phyloP scores from a whole-genome alignment of 1,284 basidiomycete species.

The Ganoderma boninense region DNA sequence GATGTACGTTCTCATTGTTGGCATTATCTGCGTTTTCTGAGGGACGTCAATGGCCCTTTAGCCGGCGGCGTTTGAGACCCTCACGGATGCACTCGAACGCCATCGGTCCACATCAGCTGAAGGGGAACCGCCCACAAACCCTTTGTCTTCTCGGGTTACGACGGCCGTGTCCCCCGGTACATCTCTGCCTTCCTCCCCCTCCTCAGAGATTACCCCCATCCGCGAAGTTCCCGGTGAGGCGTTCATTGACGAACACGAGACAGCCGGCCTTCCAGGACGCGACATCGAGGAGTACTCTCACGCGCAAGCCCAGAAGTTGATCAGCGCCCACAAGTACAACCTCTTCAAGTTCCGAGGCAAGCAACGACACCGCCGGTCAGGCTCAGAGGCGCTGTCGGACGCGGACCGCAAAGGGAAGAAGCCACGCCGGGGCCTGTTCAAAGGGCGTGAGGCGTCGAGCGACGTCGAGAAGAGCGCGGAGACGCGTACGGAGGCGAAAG shows the following conservation, averaged over 20 bases:
- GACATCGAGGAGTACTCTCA: slow-evolving; percentile 43
- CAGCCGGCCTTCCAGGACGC: slow-evolving; percentile 43
- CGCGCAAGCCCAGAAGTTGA: slow-evolving; percentile 30
- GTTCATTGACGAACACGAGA: slow-evolving; percentile 44
- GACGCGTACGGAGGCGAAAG: slow-evolving; percentile 29
- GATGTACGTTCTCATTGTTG: slow-evolving; percentile 48
- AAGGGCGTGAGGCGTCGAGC: slow-evolving; percentile 32
- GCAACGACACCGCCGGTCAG: slow-evolving; percentile 15
- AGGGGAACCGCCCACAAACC: slow-evolving; percentile 7
- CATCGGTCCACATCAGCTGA: slow-evolving; percentile 41
- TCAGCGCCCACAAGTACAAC: slow-evolving; percentile 38
- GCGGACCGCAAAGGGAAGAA: slow-evolving; percentile 17
- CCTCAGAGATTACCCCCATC: slow-evolving; percentile 26
- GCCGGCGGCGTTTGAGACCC: slow-evolving; percentile 59
- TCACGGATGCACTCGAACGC: slow-evolving; percentile 53
- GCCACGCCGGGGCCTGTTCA: slow-evolving; percentile 25
- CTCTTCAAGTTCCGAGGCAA: slow-evolving; percentile 30
- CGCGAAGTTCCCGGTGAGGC: slow-evolving; percentile 40
- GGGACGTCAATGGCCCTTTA: slow-evolving; percentile 36
- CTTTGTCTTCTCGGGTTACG: slow-evolving; percentile 17
- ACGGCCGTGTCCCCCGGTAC: slow-evolving; percentile 34
- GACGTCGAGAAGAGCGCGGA: slow-evolving; percentile 40
- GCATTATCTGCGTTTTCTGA: not conserved
- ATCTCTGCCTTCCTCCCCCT: slow-evolving; percentile 30
- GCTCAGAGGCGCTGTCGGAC: slow-evolving; percentile 1